phyloP scores from a whole-genome alignment of 2,329 filamentous ascomycete species.

The Fusarium chaquense region DNA sequence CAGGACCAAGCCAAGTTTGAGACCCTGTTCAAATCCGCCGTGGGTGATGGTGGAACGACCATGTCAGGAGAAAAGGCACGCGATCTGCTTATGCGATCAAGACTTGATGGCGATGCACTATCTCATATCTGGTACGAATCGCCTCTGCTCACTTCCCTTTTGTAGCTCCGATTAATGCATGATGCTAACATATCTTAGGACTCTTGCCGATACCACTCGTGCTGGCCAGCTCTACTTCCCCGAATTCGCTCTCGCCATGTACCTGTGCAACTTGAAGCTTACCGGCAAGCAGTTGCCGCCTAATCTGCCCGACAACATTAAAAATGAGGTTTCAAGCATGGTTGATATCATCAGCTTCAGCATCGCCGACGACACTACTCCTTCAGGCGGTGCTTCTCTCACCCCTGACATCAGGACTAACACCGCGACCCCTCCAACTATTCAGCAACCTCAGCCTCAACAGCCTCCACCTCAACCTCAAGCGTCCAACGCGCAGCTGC shows the following conservation, averaged over 20 bases:
- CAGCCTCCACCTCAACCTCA: conserved; percentile 81
- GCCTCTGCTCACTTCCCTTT: neutral
- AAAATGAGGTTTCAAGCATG: conserved; percentile 99
- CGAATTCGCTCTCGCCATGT: conserved; percentile 98
- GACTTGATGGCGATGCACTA: conserved; percentile 85
- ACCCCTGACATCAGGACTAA: conserved; percentile 68
- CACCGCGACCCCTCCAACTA: conserved; percentile 63
- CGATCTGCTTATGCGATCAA: conserved; percentile 88
- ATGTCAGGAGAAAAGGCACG: conserved; percentile 93
- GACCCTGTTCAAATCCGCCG: conserved; percentile 95
- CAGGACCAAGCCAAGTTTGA: conserved; percentile 97
- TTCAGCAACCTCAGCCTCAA: conserved; percentile 78
- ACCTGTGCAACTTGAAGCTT: conserved; percentile 93
- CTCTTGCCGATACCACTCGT: conserved; percentile 93
- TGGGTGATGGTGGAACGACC: conserved; percentile 83
- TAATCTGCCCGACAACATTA: conserved; percentile 83
- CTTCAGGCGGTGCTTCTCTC: conserved; percentile 69
- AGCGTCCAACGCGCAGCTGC: conserved; percentile 74
- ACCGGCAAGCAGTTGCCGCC: conserved; percentile 85
- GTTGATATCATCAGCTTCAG: conserved; percentile 99
- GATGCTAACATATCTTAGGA: conserved; percentile 65
- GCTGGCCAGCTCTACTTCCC: conserved; percentile 96
- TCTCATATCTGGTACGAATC: conserved; percentile 86
- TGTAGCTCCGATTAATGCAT: neutral
- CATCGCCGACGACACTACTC: conserved; percentile 76